Conservation (phyloP, 2,329 filamentous ascomycete species). For the Bipolaris bicolor region DNA sequence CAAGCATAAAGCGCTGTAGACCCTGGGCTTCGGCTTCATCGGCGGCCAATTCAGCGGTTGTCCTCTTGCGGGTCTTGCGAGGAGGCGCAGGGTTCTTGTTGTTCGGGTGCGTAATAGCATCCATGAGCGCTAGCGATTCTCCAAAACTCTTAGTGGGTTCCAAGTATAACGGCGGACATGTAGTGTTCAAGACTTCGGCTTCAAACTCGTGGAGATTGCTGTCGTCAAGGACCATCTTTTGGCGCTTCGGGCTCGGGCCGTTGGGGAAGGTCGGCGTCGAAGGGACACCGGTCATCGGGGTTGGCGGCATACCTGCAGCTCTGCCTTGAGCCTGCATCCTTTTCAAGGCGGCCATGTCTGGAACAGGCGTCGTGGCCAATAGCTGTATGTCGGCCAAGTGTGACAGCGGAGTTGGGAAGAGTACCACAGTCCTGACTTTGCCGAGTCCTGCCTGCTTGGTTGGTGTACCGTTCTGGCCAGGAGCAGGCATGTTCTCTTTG, state of each 20-base stretch:
- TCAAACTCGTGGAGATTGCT: slow-evolving; percentile 77
- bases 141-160: slow-evolving; percentile 73
- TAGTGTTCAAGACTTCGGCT: slow-evolving; percentile 74
- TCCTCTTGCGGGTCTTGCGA: slow-evolving; percentile 90
- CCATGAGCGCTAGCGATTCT: slow-evolving; percentile 74
- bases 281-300: slow-evolving; percentile 61
- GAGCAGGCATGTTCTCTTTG: slow-evolving; percentile 65
- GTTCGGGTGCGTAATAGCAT: slow-evolving; percentile 74
- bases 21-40: slow-evolving; percentile 91
- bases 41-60: slow-evolving; percentile 90
- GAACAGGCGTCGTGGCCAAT: slow-evolving; percentile 71
- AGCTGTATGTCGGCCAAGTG: slow-evolving; percentile 77
- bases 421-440: slow-evolving; percentile 76
- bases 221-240: slow-evolving; percentile 77
- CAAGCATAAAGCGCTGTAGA: slow-evolving; percentile 90
- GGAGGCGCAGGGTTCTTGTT: slow-evolving; percentile 78
- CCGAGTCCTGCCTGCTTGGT: slow-evolving; percentile 56
- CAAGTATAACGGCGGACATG: slow-evolving; percentile 75
- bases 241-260: slow-evolving; percentile 71
- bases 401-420: slow-evolving; percentile 81
- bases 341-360: slow-evolving; percentile 57
- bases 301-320: slow-evolving; percentile 67
- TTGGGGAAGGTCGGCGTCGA: slow-evolving; percentile 63
- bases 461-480: slow-evolving; percentile 52
- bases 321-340: slow-evolving; percentile 56